phyloP scores from a whole-genome alignment of 176 grass and related monocot genomes.

The Saccharum spontaneum region DNA sequence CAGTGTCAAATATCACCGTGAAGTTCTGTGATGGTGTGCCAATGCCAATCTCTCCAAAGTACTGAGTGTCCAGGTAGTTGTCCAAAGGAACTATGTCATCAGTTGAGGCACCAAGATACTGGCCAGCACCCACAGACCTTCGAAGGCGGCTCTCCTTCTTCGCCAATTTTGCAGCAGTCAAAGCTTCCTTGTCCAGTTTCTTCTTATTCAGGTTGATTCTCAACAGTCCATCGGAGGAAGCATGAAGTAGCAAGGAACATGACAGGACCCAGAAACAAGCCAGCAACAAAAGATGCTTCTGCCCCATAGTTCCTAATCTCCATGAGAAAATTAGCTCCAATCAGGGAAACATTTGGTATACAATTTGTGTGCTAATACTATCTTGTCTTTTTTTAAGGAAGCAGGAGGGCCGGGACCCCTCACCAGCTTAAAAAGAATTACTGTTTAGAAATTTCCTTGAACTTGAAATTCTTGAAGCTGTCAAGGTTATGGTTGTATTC shows the following conservation, averaged over 20 bases:
- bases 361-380: neutral
- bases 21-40: conserved; percentile 77
- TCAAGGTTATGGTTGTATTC: too few species aligned
- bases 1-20: conserved; percentile 78
- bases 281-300: conserved; percentile 43
- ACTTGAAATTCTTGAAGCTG: neutral
- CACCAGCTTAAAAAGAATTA: neutral
- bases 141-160: conserved; percentile 40
- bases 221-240: conserved; percentile 56
- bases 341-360: neutral
- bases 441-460: neutral
- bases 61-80: conserved; percentile 82
- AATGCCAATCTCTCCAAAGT: conserved; percentile 71
- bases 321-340: conserved; percentile 23
- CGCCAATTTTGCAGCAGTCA: conserved; percentile 48
- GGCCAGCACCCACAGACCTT: conserved; percentile 17
- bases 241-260: conserved; percentile 43
- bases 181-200: conserved; percentile 44
- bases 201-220: conserved; percentile 79
- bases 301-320: conserved; percentile 42
- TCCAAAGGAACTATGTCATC: conserved; percentile 71
- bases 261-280: conserved; percentile 59
- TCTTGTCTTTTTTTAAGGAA: neutral
- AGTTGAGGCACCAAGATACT: conserved; percentile 25
- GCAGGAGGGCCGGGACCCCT: neutral